These are phyloP conservation scores for Salix purpurea DNA, from an alignment of 345 rosid genomes.

Conservation along the genomic window DNA sequence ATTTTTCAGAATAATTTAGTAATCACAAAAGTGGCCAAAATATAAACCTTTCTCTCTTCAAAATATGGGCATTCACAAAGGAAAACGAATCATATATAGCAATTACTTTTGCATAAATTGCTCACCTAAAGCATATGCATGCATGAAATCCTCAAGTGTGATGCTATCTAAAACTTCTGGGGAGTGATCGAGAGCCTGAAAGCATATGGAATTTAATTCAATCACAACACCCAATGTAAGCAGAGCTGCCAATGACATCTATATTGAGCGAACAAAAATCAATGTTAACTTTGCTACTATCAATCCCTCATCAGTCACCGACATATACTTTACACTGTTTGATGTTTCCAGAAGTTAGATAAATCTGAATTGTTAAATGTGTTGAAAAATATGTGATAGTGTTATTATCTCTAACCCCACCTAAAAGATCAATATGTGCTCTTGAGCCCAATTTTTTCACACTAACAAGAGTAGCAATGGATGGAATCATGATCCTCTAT, in stretches of 20 bases:
- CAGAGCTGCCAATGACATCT: background rate
- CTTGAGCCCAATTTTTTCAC: background rate
- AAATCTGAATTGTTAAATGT: background rate
- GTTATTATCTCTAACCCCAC: background rate
- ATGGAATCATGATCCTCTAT: background rate
- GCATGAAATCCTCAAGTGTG: constrained; percentile 58
- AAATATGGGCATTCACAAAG: background rate
- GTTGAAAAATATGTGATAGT: background rate
- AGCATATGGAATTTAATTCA: background rate
- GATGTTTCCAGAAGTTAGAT: background rate
- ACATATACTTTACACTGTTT: background rate
- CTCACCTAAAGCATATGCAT: constrained; percentile 71
- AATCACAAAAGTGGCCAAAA: background rate
- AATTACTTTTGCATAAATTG: constrained; percentile 8
- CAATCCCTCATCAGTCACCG: background rate
- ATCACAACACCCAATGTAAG: constrained; percentile 1
- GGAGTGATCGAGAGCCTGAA: constrained; percentile 47
- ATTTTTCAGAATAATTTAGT: background rate
- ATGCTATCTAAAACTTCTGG: constrained; percentile 27
- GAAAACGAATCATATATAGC: background rate
- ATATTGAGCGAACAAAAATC: background rate
- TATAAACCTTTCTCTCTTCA: background rate
- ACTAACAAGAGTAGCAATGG: background rate
- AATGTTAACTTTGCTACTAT: background rate
- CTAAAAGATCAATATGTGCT: background rate